A percentile compares a stretch with the other conserved stretches of the same genome.
These are phyloP conservation scores for Tritrichomonas musculus DNA, from an alignment of 208 protist species.

Conservation along the genomic window DNA sequence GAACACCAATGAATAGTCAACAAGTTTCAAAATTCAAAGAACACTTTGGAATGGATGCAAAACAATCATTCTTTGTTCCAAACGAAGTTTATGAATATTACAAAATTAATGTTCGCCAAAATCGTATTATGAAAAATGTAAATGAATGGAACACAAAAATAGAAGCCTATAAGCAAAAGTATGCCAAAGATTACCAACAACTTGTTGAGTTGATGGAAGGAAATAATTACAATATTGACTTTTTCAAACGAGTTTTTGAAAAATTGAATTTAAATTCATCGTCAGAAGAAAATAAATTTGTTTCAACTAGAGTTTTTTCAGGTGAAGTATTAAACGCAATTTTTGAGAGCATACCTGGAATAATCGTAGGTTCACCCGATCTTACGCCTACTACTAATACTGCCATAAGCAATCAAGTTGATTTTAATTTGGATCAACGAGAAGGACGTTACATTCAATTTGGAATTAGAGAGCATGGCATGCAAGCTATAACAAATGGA, in stretches of 20 bases:
- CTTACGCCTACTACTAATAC: constrained; percentile 90
- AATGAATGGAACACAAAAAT: constrained; percentile 68
- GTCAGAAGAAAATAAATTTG: not conserved
- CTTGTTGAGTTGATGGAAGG: constrained; percentile 49
- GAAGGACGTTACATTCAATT: constrained; percentile 72
- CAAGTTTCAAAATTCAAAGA: constrained; percentile 75
- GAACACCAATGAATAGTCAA: constrained; percentile 82
- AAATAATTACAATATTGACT: constrained; percentile 63
- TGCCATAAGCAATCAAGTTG: constrained; percentile 64
- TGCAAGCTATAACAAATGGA: constrained; percentile 94
- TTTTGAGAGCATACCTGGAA: constrained; percentile 70
- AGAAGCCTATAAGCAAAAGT: constrained; percentile 58
- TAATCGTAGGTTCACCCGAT: constrained; percentile 94
- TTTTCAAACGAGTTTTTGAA: constrained; percentile 67
- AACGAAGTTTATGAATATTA: constrained; percentile 68
- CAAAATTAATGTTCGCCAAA: constrained; percentile 45
- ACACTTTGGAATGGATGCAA: constrained; percentile 74
- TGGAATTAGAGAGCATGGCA: constrained; percentile 96
- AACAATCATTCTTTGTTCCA: constrained; percentile 74
- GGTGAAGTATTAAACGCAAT: constrained; percentile 11
- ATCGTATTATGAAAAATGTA: constrained; percentile 41
- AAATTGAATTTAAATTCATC: constrained; percentile 36
- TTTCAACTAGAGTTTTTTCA: not conserved
- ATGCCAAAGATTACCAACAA: constrained; percentile 35
- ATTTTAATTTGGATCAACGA: constrained; percentile 39